Percentiles rank a stretch among this genome's conserved stretches.
These are phyloP conservation scores for Podospora tetraspora DNA, from an alignment of 495 filamentous ascomycete species.

Conservation along the genomic window DNA sequence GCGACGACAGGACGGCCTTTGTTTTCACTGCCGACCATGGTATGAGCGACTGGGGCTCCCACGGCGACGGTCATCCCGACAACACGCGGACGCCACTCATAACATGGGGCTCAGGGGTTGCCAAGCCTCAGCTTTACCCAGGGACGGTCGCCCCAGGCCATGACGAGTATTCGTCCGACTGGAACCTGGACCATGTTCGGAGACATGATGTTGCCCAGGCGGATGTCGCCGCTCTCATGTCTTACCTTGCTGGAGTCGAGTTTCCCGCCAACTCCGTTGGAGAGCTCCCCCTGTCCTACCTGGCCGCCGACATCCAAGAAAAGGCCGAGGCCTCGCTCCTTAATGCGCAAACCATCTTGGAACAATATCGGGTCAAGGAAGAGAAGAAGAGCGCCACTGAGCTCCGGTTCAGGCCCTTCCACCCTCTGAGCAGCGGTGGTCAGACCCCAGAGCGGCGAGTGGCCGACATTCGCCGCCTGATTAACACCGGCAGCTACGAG, in stretches of 20 bases:
- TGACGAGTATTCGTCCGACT: slow-evolving; percentile 88
- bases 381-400: slow-evolving; percentile 69
- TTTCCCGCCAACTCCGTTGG: slow-evolving; percentile 97
- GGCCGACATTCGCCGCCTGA: slow-evolving; percentile 58
- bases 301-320: slow-evolving; percentile 61
- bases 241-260: slow-evolving; percentile 82
- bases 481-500: slow-evolving; percentile 60
- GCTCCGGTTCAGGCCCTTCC: slow-evolving; percentile 71
- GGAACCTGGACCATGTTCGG: slow-evolving; percentile 72
- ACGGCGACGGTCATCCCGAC: slow-evolving; percentile 95
- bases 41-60: slow-evolving; percentile 98
- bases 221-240: slow-evolving; percentile 94
- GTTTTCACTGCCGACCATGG: slow-evolving; percentile 98
- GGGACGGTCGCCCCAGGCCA: slow-evolving; percentile 64
- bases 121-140: slow-evolving; percentile 57
- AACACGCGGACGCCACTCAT: slow-evolving; percentile 95
- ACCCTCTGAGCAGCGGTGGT: slow-evolving; percentile 52
- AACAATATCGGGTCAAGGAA: slow-evolving; percentile 97
- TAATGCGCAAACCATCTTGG: slow-evolving; percentile 83
- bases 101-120: slow-evolving; percentile 90
- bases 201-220: slow-evolving; percentile 92
- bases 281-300: slow-evolving; percentile 78
- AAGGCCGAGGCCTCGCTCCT: slow-evolving; percentile 83
- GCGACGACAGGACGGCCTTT: slow-evolving; percentile 87
- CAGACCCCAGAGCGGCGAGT: slow-evolving; percentile 65